Evolutionary conservation across 1,284 basidiomycete genomes (phyloP).

Genomic region (Taiwanofungus camphoratus): DNA sequence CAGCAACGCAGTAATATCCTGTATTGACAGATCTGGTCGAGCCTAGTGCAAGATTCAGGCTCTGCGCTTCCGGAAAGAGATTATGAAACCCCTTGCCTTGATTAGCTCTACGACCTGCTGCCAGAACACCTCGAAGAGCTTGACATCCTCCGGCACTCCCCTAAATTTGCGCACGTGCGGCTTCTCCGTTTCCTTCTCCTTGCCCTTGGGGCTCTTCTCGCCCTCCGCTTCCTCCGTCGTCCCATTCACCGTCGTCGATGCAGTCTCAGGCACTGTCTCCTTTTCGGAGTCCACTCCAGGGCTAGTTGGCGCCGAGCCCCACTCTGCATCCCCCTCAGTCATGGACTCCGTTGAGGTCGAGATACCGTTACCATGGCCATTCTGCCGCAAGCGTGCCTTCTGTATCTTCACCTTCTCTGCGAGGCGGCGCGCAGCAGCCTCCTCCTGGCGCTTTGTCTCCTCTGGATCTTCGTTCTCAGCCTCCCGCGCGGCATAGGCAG

Average conservation of each 20-base stretch:
- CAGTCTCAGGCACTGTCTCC: constrained; percentile 9
- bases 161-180: constrained; percentile 71
- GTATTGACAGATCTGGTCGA: constrained; percentile 89
- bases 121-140: constrained; percentile 96
- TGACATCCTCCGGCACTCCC: constrained; percentile 89
- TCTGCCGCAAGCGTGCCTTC: constrained; percentile 54
- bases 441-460: constrained; percentile 85
- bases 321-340: constrained; percentile 20
- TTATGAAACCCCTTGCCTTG: constrained; percentile 58
- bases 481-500: constrained; percentile 89
- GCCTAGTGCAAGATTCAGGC: constrained; percentile 46
- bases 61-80: constrained; percentile 4
- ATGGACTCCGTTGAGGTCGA: constrained; percentile 18
- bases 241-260: constrained; percentile 16
- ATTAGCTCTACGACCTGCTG: constrained; percentile 95
- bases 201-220: constrained; percentile 45
- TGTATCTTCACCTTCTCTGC: constrained; percentile 82
- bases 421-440: constrained; percentile 79
- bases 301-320: constrained; percentile 28
- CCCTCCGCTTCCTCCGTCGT: constrained; percentile 27
- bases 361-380: constrained; percentile 27
- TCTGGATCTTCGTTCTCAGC: constrained; percentile 92
- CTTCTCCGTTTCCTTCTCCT: constrained; percentile 40
- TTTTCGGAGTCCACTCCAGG: constrained; percentile 16
- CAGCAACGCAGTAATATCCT: constrained; percentile 90